Evolutionary conservation across 495 filamentous ascomycete species (phyloP), one percentile per base, ranked within the genome.

Genomic region (Halenospora varia): DNA sequence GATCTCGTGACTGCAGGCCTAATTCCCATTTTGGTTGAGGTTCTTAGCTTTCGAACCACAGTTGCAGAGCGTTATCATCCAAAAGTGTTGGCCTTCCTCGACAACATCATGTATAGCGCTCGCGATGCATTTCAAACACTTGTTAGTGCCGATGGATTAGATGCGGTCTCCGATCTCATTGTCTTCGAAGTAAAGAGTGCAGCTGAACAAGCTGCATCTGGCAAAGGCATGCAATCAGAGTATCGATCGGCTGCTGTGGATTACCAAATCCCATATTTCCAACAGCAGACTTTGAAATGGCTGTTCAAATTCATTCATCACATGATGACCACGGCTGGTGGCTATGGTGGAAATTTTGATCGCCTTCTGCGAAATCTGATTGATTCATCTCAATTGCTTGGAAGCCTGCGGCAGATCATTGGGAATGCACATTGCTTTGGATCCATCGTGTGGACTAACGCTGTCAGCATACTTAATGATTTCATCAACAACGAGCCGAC

Each of bases 401-500:
- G 75, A 19, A 89, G 85, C 25, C 76, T 99, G 25, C 85, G 88
- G 29, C 76, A 83, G 35, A 90, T 97, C n/a, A 88, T 96, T 53
- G 80, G 84, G 53, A 88, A 96, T 57, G 84, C 84, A 23, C 69
- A 71, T 13, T 75, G 88, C 15, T 99, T 90, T 68, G 95, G 95
- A 42, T 90, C 91, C 11, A 83, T 88, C 61, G 89, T 97, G 15
- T 99, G 95, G 95, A 95, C 90, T 54, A 88, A 88, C 66, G 87
- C 90, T 17, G 88, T 94, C 55, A 88, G 86, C 60, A 91, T 97
- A 62, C 77, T 97, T 24, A 93, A 88, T 70, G 93, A 87, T 65
- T 97, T 97, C 75, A 96, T 99, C 57, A 95, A 99, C 71, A 97
- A 97, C 67, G 95, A 99, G 64, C 95, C 95, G 2, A 97, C 95